Evolutionary conservation across 805 yeast species (phyloP).

Genomic region (Barnettozyma vustinii): DNA sequence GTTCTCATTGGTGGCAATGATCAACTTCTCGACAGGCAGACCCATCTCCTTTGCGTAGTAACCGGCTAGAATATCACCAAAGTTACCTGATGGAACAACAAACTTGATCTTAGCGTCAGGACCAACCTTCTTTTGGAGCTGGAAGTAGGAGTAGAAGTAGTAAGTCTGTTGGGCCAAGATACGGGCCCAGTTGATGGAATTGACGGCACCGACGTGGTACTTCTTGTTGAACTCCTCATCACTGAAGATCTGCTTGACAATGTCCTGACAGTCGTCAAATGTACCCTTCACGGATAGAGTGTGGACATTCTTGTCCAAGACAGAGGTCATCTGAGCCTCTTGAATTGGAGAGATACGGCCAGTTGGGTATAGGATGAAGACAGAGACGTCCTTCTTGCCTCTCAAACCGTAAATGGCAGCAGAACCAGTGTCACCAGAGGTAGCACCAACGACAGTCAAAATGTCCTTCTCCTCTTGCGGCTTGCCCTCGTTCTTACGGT

Average conservation of each 20-base stretch:
- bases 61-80: slow-evolving; percentile 97
- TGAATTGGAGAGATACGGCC: slow-evolving; percentile 97
- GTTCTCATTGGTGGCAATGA: slow-evolving; percentile 94
- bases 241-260: slow-evolving; percentile 89
- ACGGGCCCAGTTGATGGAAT: slow-evolving; percentile 99
- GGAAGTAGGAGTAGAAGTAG: slow-evolving; percentile 90
- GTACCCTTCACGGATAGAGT: slow-evolving; percentile 94
- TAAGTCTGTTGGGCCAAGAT: slow-evolving; percentile 96
- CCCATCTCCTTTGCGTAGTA: slow-evolving; percentile 95
- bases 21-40: slow-evolving; percentile 76
- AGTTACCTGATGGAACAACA: slow-evolving; percentile 97
- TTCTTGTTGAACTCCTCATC: slow-evolving; percentile 82
- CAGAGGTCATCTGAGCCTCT: slow-evolving; percentile 98
- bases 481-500: slow-evolving; percentile 58
- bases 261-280: slow-evolving; percentile 97
- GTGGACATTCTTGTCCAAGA: slow-evolving; percentile 86
- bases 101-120: slow-evolving; percentile 55
- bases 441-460: slow-evolving; percentile 97
- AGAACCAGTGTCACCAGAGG: slow-evolving; percentile 98
- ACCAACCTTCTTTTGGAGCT: slow-evolving; percentile 41
- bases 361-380: slow-evolving; percentile 92
- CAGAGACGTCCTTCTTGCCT: slow-evolving; percentile 96
- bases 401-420: slow-evolving; percentile 98
- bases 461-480: slow-evolving; percentile 60
- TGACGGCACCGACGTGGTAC: slow-evolving; percentile 95